Percentiles rank a stretch among this genome's conserved stretches.
Conservation (phyloP, 2,329 filamentous ascomycete species). For the Beauveria sp. region DNA sequence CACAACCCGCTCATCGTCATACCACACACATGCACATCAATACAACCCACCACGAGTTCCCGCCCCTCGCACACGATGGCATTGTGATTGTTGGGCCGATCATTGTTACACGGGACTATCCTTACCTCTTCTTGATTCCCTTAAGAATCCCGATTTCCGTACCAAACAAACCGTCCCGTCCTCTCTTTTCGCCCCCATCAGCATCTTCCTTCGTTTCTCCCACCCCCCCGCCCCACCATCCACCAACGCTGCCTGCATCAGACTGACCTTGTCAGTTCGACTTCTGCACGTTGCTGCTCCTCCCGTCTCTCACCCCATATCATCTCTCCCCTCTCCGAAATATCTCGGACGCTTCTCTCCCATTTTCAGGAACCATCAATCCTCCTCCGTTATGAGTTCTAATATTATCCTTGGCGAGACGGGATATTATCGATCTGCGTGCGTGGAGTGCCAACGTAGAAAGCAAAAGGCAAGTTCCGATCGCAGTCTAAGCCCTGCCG, state of each 20-base stretch:
- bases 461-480: slow-evolving; percentile 28
- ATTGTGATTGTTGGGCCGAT: too few species aligned
- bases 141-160: too few species aligned
- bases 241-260: neutral
- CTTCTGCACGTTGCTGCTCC: neutral
- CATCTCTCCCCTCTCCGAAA: slow-evolving; percentile 2
- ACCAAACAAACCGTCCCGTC: too few species aligned
- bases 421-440: slow-evolving; percentile 27
- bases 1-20: too few species aligned
- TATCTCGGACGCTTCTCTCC: neutral
- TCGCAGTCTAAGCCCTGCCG: neutral
- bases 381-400: slow-evolving; percentile 7
- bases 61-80: too few species aligned
- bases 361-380: neutral
- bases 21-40: too few species aligned
- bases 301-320: neutral
- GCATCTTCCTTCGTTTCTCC: too few species aligned
- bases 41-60: too few species aligned
- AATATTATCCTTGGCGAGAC: slow-evolving; percentile 12
- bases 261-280: neutral
- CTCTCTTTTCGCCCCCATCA: too few species aligned
- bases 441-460: slow-evolving; percentile 34
- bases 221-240: too few species aligned
- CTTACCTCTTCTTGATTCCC: too few species aligned
- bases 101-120: too few species aligned